phyloP scores from a whole-genome alignment of 352 stramenopile species.

The Hyaloperonospora arabidopsidis region DNA sequence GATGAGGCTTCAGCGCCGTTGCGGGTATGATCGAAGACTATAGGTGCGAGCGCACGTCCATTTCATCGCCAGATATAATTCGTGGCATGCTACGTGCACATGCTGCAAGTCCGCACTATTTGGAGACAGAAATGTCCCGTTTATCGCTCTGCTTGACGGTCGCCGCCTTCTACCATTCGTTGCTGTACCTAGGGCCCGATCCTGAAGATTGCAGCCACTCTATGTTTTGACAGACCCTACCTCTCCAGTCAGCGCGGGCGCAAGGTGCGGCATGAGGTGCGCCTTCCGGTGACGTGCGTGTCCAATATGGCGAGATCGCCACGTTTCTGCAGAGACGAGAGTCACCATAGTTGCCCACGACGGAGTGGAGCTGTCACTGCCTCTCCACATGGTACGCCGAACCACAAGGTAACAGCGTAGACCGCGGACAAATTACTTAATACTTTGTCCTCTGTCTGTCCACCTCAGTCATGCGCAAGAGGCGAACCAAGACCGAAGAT shows the following conservation, averaged over 20 bases:
- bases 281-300: conserved; percentile 28
- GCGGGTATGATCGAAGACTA: too few relatives aligned
- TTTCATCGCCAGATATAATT: too few relatives aligned
- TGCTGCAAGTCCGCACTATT: too few relatives aligned
- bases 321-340: conserved; percentile 21
- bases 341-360: conserved; percentile 21
- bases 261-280: not conserved
- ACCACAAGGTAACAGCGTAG: not conserved
- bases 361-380: conserved; percentile 22
- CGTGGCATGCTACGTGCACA: too few relatives aligned
- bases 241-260: not conserved
- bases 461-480: too few relatives aligned
- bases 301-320: conserved; percentile 31
- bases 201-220: conserved; percentile 6
- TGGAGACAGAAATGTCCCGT: too few relatives aligned
- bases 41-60: too few relatives aligned
- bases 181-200: conserved; percentile 1
- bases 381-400: conserved; percentile 9
- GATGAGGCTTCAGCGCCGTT: too few relatives aligned
- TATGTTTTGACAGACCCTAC: conserved; percentile 19
- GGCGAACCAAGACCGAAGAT: too few relatives aligned
- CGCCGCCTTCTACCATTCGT: too few relatives aligned
- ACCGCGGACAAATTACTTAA: not conserved
- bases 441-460: not conserved
- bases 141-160: too few relatives aligned